Conservation (phyloP, 2,329 filamentous ascomycete genomes). For the Coniochaeta sp. region DNA sequence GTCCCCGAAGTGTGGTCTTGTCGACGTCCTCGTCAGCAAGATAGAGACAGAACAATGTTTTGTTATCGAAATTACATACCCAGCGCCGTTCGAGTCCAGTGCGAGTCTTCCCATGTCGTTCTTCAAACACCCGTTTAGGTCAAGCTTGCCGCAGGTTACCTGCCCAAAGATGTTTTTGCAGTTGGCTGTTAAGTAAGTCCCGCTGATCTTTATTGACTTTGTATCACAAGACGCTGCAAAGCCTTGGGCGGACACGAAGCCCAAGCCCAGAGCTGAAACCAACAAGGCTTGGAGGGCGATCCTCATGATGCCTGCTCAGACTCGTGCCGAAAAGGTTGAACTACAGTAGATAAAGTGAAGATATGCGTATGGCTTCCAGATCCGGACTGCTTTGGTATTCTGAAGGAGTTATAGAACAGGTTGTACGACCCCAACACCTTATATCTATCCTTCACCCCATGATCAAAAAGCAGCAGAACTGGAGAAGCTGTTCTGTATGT, state of each 20-base stretch:
- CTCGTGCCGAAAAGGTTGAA: too few relatives aligned
- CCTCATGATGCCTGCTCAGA: background rate
- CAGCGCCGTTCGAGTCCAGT: slow-evolving; percentile 10
- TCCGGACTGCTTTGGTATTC: background rate
- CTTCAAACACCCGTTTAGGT: slow-evolving; percentile 15
- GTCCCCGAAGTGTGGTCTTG: slow-evolving; percentile 13
- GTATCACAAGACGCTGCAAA: slow-evolving; percentile 13
- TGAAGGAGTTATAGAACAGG: background rate
- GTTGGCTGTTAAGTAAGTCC: slow-evolving; percentile 12
- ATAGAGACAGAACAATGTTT: too few relatives aligned
- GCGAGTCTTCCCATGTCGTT: slow-evolving; percentile 13
- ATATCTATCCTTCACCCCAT: background rate
- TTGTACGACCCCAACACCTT: too few relatives aligned
- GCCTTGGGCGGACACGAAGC: slow-evolving; percentile 4
- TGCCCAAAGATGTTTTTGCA: slow-evolving; percentile 14
- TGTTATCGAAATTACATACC: slow-evolving; percentile 8
- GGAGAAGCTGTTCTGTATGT: background rate
- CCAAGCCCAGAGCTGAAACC: background rate
- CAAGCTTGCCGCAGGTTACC: slow-evolving; percentile 12
- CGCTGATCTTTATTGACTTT: slow-evolving; percentile 12
- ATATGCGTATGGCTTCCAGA: too few relatives aligned
- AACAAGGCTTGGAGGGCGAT: background rate
- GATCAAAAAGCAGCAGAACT: background rate
- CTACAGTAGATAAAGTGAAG: too few relatives aligned
- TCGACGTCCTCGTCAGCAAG: background rate